These are phyloP conservation scores for Terfezia boudieri DNA, from an alignment of 495 filamentous ascomycete genomes.

Conservation along the genomic window DNA sequence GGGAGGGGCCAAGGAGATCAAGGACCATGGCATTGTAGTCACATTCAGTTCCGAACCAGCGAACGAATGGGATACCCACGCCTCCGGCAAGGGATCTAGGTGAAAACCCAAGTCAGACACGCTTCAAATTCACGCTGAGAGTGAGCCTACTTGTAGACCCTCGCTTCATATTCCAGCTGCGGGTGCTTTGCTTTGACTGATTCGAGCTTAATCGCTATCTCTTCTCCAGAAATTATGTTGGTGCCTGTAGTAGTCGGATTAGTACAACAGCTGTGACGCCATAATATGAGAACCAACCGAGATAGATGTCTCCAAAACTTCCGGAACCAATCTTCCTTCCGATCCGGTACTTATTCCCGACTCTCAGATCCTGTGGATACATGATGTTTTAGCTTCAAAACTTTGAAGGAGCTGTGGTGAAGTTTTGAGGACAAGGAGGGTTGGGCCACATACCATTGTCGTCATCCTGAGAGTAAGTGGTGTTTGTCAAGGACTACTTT, in stretches of 20 bases:
- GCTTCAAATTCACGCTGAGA: neutral
- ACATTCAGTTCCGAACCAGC: constrained; percentile 99
- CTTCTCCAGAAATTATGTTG: constrained; percentile 99
- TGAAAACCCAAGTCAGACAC: neutral
- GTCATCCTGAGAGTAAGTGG: constrained; percentile 24
- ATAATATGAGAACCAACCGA: constrained; percentile 33
- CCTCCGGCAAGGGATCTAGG: constrained; percentile 48
- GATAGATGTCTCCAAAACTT: constrained; percentile 97
- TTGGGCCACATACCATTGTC: constrained; percentile 27
- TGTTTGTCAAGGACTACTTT: neutral
- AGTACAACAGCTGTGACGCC: neutral
- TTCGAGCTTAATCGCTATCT: constrained; percentile 99
- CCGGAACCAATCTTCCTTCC: constrained; percentile 98
- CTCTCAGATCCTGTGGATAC: constrained; percentile 68
- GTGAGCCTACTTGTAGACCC: constrained; percentile 60
- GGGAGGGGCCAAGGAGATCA: constrained; percentile 84
- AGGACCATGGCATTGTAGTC: constrained; percentile 99
- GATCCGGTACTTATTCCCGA: constrained; percentile 99
- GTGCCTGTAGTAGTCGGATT: constrained; percentile 34
- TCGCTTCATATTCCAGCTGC: constrained; percentile 97
- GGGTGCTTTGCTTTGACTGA: constrained; percentile 99
- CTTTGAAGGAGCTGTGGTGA: neutral
- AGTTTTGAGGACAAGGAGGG: neutral
- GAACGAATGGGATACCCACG: constrained; percentile 96
- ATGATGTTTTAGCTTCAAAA: neutral